Conservation (phyloP, 2,329 filamentous ascomycete genomes). For the Didymella sp. region DNA sequence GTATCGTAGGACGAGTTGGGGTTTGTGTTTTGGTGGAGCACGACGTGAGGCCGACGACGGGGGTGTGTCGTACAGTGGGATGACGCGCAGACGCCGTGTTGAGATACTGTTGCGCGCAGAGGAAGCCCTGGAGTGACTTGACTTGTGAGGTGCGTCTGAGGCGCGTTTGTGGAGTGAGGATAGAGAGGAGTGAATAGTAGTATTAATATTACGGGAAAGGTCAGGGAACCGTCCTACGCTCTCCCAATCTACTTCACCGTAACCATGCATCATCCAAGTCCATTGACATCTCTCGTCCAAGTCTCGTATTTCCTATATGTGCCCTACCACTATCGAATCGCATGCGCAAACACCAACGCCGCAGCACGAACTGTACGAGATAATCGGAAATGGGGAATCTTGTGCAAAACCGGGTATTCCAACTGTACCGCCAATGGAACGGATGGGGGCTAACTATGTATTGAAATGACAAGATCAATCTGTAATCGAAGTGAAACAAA, state of each 20-base stretch:
- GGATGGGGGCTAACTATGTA: slow-evolving; percentile 29
- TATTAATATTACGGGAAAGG: slow-evolving; percentile 41
- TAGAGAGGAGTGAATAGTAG: neutral
- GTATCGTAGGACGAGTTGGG: neutral
- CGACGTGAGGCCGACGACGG: neutral
- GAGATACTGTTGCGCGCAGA: neutral
- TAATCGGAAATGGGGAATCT: slow-evolving; percentile 37
- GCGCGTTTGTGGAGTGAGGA: no score
- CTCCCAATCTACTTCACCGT: slow-evolving; percentile 21
- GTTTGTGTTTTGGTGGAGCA: neutral
- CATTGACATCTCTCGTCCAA: slow-evolving; percentile 15
- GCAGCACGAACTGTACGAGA: slow-evolving; percentile 22
- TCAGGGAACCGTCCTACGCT: slow-evolving; percentile 22
- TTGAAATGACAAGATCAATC: slow-evolving; percentile 20
- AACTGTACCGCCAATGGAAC: slow-evolving; percentile 25
- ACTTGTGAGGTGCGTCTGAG: no score
- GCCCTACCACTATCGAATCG: slow-evolving; percentile 27
- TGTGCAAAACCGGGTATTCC: slow-evolving; percentile 32
- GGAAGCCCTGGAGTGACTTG: neutral
- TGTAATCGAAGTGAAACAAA: slow-evolving; percentile 25
- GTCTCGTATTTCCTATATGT: slow-evolving; percentile 16
- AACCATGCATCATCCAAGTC: slow-evolving; percentile 15
- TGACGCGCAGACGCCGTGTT: slow-evolving; percentile 1
- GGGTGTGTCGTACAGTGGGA: slow-evolving; percentile 1
- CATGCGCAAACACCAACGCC: slow-evolving; percentile 24